Conservation (phyloP, 352 stramenopile genomes). For the Phytophthora sojae region DNA sequence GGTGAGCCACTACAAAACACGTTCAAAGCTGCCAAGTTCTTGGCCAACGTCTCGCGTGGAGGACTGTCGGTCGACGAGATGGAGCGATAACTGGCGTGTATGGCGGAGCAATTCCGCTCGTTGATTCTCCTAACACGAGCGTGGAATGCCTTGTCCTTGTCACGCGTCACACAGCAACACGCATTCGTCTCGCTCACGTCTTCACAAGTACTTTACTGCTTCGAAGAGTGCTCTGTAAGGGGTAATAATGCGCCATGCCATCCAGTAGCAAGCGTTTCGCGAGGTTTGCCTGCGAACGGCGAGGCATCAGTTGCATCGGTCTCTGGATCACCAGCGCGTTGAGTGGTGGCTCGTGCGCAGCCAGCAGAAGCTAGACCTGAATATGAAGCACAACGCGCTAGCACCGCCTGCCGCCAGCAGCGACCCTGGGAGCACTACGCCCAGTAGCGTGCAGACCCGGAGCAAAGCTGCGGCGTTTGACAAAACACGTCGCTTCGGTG, state of each 20-base stretch:
- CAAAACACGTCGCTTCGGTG: slow-evolving; percentile 2
- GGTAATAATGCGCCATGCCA: slow-evolving; percentile 24
- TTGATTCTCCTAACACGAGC: slow-evolving; percentile 14
- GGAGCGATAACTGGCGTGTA: slow-evolving; percentile 18
- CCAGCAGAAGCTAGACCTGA: slow-evolving; percentile 18
- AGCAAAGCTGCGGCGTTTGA: slow-evolving; percentile 1
- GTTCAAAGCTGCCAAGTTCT: slow-evolving; percentile 11
- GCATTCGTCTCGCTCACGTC: slow-evolving; percentile 14
- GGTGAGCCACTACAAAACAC: slow-evolving; percentile 14
- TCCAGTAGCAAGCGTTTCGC: slow-evolving; percentile 35
- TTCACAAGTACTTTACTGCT: slow-evolving; percentile 11
- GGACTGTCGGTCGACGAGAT: slow-evolving; percentile 18
- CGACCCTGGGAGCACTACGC: slow-evolving; percentile 33
- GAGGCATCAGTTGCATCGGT: slow-evolving; percentile 21
- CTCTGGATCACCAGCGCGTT: slow-evolving; percentile 26
- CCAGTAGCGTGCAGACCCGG: slow-evolving; percentile 18
- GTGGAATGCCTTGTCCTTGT: slow-evolving; percentile 22
- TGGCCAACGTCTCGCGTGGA: slow-evolving; percentile 16
- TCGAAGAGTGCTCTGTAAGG: slow-evolving; percentile 15
- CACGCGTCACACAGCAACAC: slow-evolving; percentile 25
- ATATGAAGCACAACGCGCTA: slow-evolving; percentile 20
- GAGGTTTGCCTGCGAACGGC: slow-evolving; percentile 23
- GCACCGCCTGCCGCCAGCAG: slow-evolving; percentile 33
- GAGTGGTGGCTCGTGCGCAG: slow-evolving; percentile 30
- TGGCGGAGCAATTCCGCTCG: slow-evolving; percentile 24